phyloP scores from a whole-genome alignment of 208 protist species.

The Lotmaria passim region DNA sequence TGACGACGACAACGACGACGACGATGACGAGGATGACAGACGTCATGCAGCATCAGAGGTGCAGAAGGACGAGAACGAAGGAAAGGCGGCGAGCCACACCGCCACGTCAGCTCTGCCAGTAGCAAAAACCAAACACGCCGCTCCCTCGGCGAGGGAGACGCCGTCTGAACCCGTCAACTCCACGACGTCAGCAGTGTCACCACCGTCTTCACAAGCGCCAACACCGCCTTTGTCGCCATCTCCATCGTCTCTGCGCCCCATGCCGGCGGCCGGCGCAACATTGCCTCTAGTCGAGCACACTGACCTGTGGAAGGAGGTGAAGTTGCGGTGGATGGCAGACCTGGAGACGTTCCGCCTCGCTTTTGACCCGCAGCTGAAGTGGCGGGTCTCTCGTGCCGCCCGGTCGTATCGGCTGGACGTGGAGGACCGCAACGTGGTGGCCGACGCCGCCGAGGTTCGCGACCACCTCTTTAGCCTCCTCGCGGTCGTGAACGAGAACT shows the following conservation, averaged over 20 bases:
- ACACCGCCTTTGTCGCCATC: background rate
- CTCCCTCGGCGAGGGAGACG: background rate
- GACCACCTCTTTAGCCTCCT: slow-evolving; percentile 41
- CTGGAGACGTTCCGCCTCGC: slow-evolving; percentile 37
- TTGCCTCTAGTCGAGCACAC: background rate
- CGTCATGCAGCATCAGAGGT: too few relatives aligned
- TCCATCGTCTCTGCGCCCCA: background rate
- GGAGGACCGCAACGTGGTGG: slow-evolving; percentile 23
- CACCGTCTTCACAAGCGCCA: background rate
- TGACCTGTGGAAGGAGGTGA: slow-evolving; percentile 40
- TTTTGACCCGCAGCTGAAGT: slow-evolving; percentile 8
- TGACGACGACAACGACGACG: background rate
- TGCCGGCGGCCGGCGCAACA: background rate
- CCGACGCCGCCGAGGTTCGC: slow-evolving; percentile 38
- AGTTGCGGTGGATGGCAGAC: slow-evolving; percentile 48
- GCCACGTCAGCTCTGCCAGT: too few relatives aligned
- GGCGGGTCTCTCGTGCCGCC: background rate
- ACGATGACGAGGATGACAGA: background rate
- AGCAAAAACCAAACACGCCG: background rate
- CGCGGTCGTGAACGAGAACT: slow-evolving; percentile 36
- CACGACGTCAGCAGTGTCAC: background rate
- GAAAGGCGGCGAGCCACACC: too few relatives aligned
- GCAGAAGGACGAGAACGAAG: too few relatives aligned
- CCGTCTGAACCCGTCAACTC: background rate
- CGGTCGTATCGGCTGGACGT: slow-evolving; percentile 27